Base-by-base conservation (phyloP, 2,329 filamentous ascomycete species). In the Colletotrichum chrysophilum region DNA sequence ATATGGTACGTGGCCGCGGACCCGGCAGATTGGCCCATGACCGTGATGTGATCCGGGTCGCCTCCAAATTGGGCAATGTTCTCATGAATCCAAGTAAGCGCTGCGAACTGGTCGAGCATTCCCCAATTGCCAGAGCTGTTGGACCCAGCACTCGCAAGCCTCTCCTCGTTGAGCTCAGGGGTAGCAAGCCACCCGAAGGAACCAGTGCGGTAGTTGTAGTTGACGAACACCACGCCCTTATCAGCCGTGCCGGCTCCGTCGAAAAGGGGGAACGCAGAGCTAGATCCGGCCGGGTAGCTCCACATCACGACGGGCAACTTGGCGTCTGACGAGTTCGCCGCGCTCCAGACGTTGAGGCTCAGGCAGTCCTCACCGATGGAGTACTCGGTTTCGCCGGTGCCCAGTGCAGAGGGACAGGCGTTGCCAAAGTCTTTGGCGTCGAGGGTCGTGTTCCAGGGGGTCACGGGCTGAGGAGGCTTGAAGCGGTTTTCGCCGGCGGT, bases 331-430 rank as follows among this genome's bases (percentile, higher is more conserved):
- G 78, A 79, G 58, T 79, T 79, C 30, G 81, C 81, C 2, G 80
- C 78, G 12, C 80, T 81, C 82, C 81, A 84, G 65, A 84, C 77
- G 71, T 83, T 84, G 43, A 84, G 76, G 65, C 80, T 82, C 43
- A 84, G 77, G 66, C 83, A 83, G 75, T 84, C 82, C 56, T 84
- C 82, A 72, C 77, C 78, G 16, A 78, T 77, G 34, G n/a, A 76
- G 56, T 66, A 66, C 2, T 30, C 38, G 26, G 24, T 26, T 14
- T n/a, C 28, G n/a, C n/a, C 38, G 26, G 34, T 28, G 64, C 21
- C 21, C 21, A 66, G 34, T 24, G 55, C 55, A 2, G 55, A 28
- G 3, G 55, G 55, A 2, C 55, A 58, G 5, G 55, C 55, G 55
- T 28, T 16, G 7, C 55, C 55, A 10, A 58, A 58, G 24, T 58